These are phyloP conservation scores for Penicillium coprophilum DNA, from an alignment of 495 filamentous ascomycete genomes.

Conservation along the genomic window DNA sequence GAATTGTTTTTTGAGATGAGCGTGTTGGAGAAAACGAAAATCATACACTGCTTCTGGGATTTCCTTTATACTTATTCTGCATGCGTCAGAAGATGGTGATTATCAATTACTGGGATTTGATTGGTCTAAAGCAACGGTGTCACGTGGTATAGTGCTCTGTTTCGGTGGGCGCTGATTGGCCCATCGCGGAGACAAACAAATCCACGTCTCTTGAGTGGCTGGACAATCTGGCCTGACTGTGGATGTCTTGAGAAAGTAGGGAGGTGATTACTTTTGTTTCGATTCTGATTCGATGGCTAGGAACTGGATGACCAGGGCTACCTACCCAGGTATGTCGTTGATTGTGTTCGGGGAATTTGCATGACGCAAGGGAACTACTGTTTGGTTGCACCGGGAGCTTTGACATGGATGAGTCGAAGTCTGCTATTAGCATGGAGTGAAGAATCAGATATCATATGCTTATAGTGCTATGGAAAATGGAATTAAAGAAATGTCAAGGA, in stretches of 20 bases:
- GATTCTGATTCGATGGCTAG: constrained; percentile 10
- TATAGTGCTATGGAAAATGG: not conserved
- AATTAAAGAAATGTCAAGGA: not conserved
- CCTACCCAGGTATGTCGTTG: no score
- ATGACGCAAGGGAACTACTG: constrained; percentile 7
- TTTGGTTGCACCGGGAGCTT: constrained; percentile 3
- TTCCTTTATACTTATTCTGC: constrained; percentile 33
- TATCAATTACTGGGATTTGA: constrained; percentile 30
- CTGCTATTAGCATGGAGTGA: not conserved
- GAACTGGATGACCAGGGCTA: constrained; percentile 3
- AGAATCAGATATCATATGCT: not conserved
- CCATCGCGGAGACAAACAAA: not conserved
- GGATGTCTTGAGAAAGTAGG: not conserved
- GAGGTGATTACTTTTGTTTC: constrained; percentile 11
- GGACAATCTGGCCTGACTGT: constrained; percentile 1
- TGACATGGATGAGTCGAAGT: not conserved
- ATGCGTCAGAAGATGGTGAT: constrained; percentile 25
- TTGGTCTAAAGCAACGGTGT: constrained; percentile 16
- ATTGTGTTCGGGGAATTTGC: not conserved
- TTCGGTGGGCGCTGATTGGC: constrained; percentile 19
- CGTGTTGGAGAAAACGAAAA: constrained; percentile 2
- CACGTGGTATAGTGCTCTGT: constrained; percentile 13
- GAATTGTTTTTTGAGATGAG: not conserved
- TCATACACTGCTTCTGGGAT: constrained; percentile 1
- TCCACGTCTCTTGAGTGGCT: constrained; percentile 7